Evolutionary conservation across 2,329 filamentous ascomycete species (phyloP), one percentile per base, ranked within the genome.

Genomic region (Phyllosticta citriasiana): DNA sequence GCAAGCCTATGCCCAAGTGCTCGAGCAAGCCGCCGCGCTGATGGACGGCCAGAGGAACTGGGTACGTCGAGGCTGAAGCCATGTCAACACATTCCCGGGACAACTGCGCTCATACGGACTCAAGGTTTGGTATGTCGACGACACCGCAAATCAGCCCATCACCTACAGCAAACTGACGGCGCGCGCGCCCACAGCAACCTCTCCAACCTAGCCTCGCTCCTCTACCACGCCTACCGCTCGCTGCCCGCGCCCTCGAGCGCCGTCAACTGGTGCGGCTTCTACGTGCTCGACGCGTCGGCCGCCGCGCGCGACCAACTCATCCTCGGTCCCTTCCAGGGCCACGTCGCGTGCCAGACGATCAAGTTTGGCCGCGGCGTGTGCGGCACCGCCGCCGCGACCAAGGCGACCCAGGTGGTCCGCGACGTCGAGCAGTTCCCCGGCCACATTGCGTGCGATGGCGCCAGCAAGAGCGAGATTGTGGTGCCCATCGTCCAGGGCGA

Each of bases 241-340:
- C 78, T 93, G 14, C 82, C 84, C 1, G 73, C 78, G 0, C 88
- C 89, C 1, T 86, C 83, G 57, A 82, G 76, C 50, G 75, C 83
- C 16, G 87, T 90, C 24, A 93, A 94, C 74, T 94, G 89, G 89
- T 85, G 88, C 54, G 88, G 89, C 25, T 93, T 91, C 77, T 91
- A 91, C 76, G 84, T 86, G 14, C 74, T 86, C 53, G 84, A 90
- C 70, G 76, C 79, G 4, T 68, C 63, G 25, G 65, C 69, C 12
- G 63, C 71, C 1, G 16, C 40, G 14, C 40, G 40, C 40, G 63
- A 70, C 2, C 83, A 84, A 67, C 81, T 93, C 54, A 87, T 92
- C 65, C 83, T 93, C 1, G 89, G 88, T 0, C 89, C 89, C 0
- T 93, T 93, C 73, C 87, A 91, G 66, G 89, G 89, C 65, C 88